A percentile compares a stretch with the other conserved stretches of the same genome.
These are phyloP conservation scores for Baorangia bicolor DNA, from an alignment of 768 basidiomycete genomes.

Conservation along the genomic window DNA sequence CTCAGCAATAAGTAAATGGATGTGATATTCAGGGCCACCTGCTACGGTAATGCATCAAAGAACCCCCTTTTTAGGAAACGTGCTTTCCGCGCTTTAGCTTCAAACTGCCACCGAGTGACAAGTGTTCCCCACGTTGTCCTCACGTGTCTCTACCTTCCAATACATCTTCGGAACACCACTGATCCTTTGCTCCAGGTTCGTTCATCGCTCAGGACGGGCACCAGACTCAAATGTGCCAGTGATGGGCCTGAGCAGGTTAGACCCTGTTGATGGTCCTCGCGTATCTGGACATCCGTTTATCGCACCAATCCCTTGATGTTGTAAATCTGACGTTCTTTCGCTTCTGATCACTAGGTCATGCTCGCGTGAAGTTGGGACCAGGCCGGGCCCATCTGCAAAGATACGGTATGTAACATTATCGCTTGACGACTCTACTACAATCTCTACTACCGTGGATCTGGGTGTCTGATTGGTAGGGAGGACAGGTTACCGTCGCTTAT, in stretches of 20 bases:
- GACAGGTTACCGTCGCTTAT: too few relatives aligned
- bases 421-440: too few relatives aligned
- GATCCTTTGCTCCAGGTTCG: background rate
- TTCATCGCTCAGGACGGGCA: background rate
- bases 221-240: background rate
- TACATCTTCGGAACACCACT: background rate
- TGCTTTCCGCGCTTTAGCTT: background rate
- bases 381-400: too few relatives aligned
- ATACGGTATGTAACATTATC: too few relatives aligned
- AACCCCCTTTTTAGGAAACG: background rate
- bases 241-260: background rate
- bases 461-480: too few relatives aligned
- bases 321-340: conserved; percentile 5
- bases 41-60: conserved; percentile 5
- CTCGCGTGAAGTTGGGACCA: background rate
- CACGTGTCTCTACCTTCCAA: background rate
- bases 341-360: background rate
- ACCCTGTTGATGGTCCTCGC: background rate
- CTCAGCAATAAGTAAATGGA: background rate
- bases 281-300: background rate
- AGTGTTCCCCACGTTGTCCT: conserved; percentile 3
- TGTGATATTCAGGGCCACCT: background rate
- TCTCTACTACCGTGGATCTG: too few relatives aligned
- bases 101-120: background rate
- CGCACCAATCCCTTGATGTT: background rate